Evolutionary conservation across 805 yeast genomes (phyloP), one percentile per base, ranked within the genome.

Genomic region (Metschnikowia reukaufii): DNA sequence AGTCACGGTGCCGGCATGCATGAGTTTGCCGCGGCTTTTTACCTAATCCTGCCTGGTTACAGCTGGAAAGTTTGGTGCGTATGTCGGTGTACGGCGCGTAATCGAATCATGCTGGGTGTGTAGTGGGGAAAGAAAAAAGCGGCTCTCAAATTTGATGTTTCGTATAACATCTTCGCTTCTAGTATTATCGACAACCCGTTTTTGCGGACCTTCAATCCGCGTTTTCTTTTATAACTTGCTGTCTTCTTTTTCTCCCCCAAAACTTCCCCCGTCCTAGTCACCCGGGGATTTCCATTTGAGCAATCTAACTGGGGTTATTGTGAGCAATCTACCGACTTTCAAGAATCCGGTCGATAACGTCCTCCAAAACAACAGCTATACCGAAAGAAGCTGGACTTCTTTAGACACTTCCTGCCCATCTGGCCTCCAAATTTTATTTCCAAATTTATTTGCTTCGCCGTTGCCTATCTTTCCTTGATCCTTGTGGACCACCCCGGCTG

Each of bases 21-120:
- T 18, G 27, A 17, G 39, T 31, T 10, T 12, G 25, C 48, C 48
- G 39, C 19, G 12, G 40, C 16, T 21, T 13, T 16, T 38, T 44
- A 30, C 48, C 43, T 34, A 44, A 25, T 39, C 48, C 43, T 39
- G 39, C 21, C 30, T 34, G 15, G 20, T 38, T 18, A 33, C 38
- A 23, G 16, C 36, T 34, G 44, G 19, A n/a, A 34, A 25, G 42
- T 33, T 18, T 44, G 31, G 32, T 33, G 42, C 42, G 33, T 43
- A 19, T 6, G 29, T 19, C 19, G 25, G 31, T 9, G 42, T 33
- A 33, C 25, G 31, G 44, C 44, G 43, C 40, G 21, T 34, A 35
- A 35, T 10, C 23, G 16, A 30, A 10, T 25, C 43, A 20, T 27
- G 39, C 29, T 34, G 17, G 31, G 32, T 41, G 40, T 42, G 45